Conservation (phyloP, 2,329 filamentous ascomycete genomes). For the Nemania bipapillata region DNA sequence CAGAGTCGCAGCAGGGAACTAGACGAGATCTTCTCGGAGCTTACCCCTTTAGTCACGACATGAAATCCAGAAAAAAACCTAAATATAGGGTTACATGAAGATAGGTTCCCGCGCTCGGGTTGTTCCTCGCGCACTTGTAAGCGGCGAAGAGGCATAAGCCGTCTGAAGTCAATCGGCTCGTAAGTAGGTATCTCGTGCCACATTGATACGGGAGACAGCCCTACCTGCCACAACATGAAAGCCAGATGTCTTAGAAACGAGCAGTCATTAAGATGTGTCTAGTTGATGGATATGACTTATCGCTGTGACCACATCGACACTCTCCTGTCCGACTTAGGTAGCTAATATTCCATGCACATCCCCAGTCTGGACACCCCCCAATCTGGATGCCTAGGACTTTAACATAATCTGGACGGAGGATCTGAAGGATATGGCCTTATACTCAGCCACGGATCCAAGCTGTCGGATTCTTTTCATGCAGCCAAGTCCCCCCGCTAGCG, state of each 20-base stretch:
- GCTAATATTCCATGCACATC: background rate
- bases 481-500: background rate
- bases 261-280: background rate
- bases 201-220: background rate
- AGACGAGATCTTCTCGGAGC: background rate
- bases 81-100: background rate
- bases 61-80: background rate
- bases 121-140: background rate
- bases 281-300: no score
- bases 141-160: background rate
- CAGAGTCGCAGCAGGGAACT: background rate
- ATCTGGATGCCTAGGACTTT: background rate
- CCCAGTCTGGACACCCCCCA: background rate
- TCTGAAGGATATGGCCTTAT: background rate
- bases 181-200: background rate
- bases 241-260: background rate
- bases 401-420: background rate
- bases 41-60: background rate
- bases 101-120: background rate
- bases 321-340: background rate
- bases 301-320: background rate
- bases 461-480: constrained; percentile 2
- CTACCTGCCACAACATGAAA: background rate
- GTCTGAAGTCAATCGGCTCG: background rate
- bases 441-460: background rate